Evolutionary conservation across 352 stramenopile genomes (phyloP).

Genomic region (Phytophthora brassicae): DNA sequence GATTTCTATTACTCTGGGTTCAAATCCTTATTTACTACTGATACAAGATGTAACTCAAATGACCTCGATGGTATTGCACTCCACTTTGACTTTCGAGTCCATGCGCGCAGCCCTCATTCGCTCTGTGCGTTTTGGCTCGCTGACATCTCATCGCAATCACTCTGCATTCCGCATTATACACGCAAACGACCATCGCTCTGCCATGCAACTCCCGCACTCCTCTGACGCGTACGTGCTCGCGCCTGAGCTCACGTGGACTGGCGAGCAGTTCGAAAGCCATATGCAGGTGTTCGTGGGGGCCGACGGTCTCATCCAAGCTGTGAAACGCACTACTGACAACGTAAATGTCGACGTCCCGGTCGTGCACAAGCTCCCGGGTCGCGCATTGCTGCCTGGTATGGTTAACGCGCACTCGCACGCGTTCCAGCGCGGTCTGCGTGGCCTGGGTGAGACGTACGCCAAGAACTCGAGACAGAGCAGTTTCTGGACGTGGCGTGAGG

Average conservation of each 20-base stretch:
- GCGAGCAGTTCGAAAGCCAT: constrained; percentile 50
- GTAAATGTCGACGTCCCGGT: background rate
- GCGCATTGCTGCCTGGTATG: constrained; percentile 66
- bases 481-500: constrained; percentile 83
- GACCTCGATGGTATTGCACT: constrained; percentile 1
- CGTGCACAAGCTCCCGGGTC: constrained; percentile 44
- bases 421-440: constrained; percentile 71
- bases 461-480: constrained; percentile 50
- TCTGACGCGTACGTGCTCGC: constrained; percentile 50
- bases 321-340: constrained; percentile 19
- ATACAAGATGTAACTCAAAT: background rate
- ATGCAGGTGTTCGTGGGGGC: constrained; percentile 53
- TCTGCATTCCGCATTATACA: constrained; percentile 7
- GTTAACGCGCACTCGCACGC: constrained; percentile 84
- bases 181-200: background rate
- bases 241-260: constrained; percentile 72
- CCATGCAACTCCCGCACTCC: constrained; percentile 21
- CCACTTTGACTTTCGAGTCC: constrained; percentile 24
- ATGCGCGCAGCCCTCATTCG: constrained; percentile 30
- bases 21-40: constrained; percentile 5
- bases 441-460: constrained; percentile 75
- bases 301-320: constrained; percentile 47
- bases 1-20: too few relatives aligned
- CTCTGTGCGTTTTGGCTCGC: constrained; percentile 23
- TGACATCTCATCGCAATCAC: constrained; percentile 18